A percentile compares a stretch with the other conserved stretches of the same genome.
These are phyloP conservation scores for Davidsoniella neocaledoniae DNA, from an alignment of 2,329 filamentous ascomycete species.

Conservation along the genomic window DNA sequence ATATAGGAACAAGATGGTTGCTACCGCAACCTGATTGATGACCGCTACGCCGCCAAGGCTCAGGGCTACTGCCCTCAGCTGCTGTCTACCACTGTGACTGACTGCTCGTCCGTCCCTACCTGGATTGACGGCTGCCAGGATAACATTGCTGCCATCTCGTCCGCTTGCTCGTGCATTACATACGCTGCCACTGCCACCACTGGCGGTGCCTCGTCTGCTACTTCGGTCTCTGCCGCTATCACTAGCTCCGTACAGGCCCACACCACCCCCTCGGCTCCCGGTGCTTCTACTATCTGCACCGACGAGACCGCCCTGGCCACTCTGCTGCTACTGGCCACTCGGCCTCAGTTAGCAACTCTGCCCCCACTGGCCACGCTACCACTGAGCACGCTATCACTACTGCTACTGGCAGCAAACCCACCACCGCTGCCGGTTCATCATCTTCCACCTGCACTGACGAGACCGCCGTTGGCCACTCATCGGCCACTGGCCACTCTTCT, in stretches of 20 bases:
- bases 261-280: not conserved
- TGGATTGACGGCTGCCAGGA: slow-evolving; percentile 22
- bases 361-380: too few relatives aligned
- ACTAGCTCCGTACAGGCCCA: too few relatives aligned
- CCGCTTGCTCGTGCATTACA: slow-evolving; percentile 55
- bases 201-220: not conserved
- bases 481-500: too few relatives aligned
- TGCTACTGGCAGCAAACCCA: not conserved
- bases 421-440: not conserved
- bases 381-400: not conserved
- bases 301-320: not conserved
- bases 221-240: too few relatives aligned
- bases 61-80: slow-evolving; percentile 20
- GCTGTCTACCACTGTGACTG: slow-evolving; percentile 18
- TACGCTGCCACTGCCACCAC: slow-evolving; percentile 7
- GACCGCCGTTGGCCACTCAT: too few relatives aligned
- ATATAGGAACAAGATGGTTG: slow-evolving; percentile 19
- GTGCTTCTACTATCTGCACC: not conserved
- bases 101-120: slow-evolving; percentile 17
- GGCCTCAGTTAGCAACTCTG: not conserved
- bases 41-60: slow-evolving; percentile 18
- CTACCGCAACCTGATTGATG: slow-evolving; percentile 22
- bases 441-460: slow-evolving; percentile 15
- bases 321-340: not conserved
- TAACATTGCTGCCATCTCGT: slow-evolving; percentile 35